phyloP scores from a whole-genome alignment of 108 stramenopile genomes.

The Nitzschia inconspicua region DNA sequence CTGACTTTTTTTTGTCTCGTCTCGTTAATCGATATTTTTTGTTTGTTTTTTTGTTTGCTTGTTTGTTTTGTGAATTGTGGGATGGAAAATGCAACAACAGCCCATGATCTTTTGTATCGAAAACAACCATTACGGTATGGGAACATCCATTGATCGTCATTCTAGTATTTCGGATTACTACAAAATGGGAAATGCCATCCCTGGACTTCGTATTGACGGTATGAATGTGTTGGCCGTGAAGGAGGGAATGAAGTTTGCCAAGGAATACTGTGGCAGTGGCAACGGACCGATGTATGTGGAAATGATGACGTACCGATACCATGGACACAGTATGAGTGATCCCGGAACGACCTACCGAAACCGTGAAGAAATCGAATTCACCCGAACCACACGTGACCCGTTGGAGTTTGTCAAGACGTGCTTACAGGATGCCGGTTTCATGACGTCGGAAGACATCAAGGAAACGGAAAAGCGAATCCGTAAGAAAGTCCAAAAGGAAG shows the following conservation, averaged over 20 bases:
- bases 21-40: not conserved
- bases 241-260: conserved; percentile 95
- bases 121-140: conserved; percentile 99
- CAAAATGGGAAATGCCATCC: conserved; percentile 99
- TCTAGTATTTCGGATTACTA: conserved; percentile 95
- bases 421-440: conserved; percentile 85
- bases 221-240: conserved; percentile 98
- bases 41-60: not conserved
- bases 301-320: conserved; percentile 99
- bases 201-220: conserved; percentile 95
- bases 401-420: conserved; percentile 96
- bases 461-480: conserved; percentile 94
- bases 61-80: not conserved
- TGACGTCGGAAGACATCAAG: conserved; percentile 93
- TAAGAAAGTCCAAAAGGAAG: conserved; percentile 87
- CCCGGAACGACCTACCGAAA: conserved; percentile 99
- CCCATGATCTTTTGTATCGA: conserved; percentile 99
- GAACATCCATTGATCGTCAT: conserved; percentile 96
- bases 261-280: conserved; percentile 90
- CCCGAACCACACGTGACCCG: conserved; percentile 95
- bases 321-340: conserved; percentile 99
- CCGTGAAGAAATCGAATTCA: conserved; percentile 98
- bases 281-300: conserved; percentile 99
- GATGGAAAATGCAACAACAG: conserved; percentile 18
- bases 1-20: no score